Conservation (phyloP, 805 yeast species). For the Kluyveromyces dobzhanskii region DNA sequence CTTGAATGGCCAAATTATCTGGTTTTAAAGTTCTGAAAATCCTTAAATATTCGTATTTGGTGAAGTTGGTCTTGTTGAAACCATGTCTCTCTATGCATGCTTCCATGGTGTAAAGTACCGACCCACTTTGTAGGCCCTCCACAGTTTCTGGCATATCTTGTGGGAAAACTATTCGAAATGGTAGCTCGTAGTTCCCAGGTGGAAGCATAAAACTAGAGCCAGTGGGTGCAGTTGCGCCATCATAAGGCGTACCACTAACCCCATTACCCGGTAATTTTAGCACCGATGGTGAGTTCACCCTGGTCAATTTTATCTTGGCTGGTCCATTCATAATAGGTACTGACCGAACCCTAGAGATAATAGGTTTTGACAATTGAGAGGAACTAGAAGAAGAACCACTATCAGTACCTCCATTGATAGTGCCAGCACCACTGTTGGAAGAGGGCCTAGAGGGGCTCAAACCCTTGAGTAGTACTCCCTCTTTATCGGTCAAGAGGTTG, state of each 20-base stretch:
- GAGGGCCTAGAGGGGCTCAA: neutral
- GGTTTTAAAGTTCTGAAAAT: conserved; percentile 75
- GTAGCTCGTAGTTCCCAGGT: conserved; percentile 78
- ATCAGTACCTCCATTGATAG: neutral
- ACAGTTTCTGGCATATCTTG: conserved; percentile 80
- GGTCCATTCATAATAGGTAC: neutral
- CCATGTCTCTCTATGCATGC: conserved; percentile 63
- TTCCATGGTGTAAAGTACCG: conserved; percentile 62
- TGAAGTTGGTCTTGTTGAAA: conserved; percentile 42
- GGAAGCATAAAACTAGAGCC: conserved; percentile 35
- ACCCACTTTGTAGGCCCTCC: conserved; percentile 79
- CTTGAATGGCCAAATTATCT: conserved; percentile 53
- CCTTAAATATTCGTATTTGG: conserved; percentile 50
- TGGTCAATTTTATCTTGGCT: conserved; percentile 4
- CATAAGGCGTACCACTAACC: conserved; percentile 29
- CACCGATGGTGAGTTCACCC: conserved; percentile 12
- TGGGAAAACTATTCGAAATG: conserved; percentile 74
- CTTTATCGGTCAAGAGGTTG: conserved; percentile 32
- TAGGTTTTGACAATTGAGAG: neutral
- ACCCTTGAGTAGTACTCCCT: conserved; percentile 21
- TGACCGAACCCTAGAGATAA: conserved; percentile 1
- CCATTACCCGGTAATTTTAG: conserved; percentile 24
- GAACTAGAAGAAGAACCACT: neutral
- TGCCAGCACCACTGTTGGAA: too few relatives aligned
- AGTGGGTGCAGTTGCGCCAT: conserved; percentile 13